phyloP scores from a whole-genome alignment of 441 rosid genomes.

The Erodium chrysanthum region DNA sequence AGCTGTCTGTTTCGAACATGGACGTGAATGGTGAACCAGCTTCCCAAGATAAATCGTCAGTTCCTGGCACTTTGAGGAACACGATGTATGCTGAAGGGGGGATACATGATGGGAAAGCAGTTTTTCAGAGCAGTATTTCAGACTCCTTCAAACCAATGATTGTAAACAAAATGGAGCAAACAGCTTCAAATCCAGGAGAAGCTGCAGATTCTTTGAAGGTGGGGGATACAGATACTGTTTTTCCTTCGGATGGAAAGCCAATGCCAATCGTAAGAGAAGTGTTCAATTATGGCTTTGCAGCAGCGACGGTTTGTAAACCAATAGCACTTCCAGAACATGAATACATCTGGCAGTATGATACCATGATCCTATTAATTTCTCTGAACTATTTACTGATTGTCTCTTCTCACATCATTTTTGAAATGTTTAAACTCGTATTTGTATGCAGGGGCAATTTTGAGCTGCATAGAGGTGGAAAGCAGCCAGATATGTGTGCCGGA shows the following conservation, averaged over 20 bases:
- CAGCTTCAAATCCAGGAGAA: slow-evolving; percentile 27
- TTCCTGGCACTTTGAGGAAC: slow-evolving; percentile 32
- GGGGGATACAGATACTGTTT: slow-evolving; percentile 25
- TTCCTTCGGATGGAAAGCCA: slow-evolving; percentile 30
- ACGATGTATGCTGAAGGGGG: slow-evolving; percentile 40
- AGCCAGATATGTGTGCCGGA: slow-evolving; percentile 47
- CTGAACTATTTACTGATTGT: slow-evolving; percentile 14
- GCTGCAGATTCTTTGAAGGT: slow-evolving; percentile 24
- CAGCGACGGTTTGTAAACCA: slow-evolving; percentile 28
- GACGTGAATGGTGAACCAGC: slow-evolving; percentile 34
- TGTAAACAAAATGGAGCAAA: slow-evolving; percentile 32
- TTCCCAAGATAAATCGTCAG: slow-evolving; percentile 39
- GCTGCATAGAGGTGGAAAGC: slow-evolving; percentile 44
- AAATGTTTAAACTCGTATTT: slow-evolving; percentile 11
- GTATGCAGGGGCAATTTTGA: slow-evolving; percentile 64
- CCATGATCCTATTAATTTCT: slow-evolving; percentile 15
- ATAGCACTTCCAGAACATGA: slow-evolving; percentile 73
- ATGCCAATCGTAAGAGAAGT: slow-evolving; percentile 25
- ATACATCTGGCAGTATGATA: slow-evolving; percentile 77
- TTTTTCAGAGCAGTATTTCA: slow-evolving; percentile 24
- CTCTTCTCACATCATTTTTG: neutral
- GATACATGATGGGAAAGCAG: slow-evolving; percentile 33
- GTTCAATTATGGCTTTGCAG: slow-evolving; percentile 23
- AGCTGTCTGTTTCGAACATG: slow-evolving; percentile 29
- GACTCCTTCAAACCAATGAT: slow-evolving; percentile 31